Percentiles rank a stretch among this genome's conserved stretches.
Conservation (phyloP, 441 rosid species). For the Eutrema salsugineum region DNA sequence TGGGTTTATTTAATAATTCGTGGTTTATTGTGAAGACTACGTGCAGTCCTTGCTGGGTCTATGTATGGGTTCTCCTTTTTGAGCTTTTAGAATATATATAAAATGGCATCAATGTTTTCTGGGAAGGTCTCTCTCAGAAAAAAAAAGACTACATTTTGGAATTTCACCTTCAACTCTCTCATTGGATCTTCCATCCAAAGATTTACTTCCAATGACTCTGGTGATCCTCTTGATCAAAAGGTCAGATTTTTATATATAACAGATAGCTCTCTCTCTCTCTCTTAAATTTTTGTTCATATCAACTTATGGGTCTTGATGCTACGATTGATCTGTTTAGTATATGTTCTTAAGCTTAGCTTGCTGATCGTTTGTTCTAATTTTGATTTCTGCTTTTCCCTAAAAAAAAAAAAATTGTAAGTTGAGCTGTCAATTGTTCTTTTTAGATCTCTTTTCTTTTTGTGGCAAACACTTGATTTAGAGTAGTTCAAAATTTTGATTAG, state of each 20-base stretch:
- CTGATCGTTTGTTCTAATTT: slow-evolving; percentile 2
- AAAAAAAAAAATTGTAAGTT: not conserved
- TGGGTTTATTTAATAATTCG: not conserved
- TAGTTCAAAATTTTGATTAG: not conserved
- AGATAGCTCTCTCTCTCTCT: not conserved
- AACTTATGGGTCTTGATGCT: not conserved
- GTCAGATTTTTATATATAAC: not conserved
- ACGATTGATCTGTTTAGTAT: slow-evolving; percentile 1
- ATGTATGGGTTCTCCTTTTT: not conserved
- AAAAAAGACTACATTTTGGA: not conserved
- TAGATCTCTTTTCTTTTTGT: slow-evolving; percentile 21
- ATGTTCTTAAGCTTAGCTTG: not conserved
- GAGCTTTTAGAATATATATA: not conserved
- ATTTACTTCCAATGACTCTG: slow-evolving; percentile 1
- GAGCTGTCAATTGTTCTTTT: slow-evolving; percentile 21
- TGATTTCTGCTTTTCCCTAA: not conserved
- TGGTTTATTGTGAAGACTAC: slow-evolving; percentile 29
- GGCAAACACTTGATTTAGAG: not conserved
- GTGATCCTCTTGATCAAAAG: slow-evolving; percentile 6
- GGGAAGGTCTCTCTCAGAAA: slow-evolving; percentile 18
- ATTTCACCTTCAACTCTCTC: slow-evolving; percentile 7
- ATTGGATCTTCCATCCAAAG: slow-evolving; percentile 1
- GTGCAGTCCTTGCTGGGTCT: slow-evolving; percentile 38
- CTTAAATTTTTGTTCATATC: not conserved
- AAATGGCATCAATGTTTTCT: slow-evolving; percentile 23